A percentile compares a stretch with the other conserved stretches of the same genome.
phyloP scores from a whole-genome alignment of 495 filamentous ascomycete species.

The Chaetomium tenue region DNA sequence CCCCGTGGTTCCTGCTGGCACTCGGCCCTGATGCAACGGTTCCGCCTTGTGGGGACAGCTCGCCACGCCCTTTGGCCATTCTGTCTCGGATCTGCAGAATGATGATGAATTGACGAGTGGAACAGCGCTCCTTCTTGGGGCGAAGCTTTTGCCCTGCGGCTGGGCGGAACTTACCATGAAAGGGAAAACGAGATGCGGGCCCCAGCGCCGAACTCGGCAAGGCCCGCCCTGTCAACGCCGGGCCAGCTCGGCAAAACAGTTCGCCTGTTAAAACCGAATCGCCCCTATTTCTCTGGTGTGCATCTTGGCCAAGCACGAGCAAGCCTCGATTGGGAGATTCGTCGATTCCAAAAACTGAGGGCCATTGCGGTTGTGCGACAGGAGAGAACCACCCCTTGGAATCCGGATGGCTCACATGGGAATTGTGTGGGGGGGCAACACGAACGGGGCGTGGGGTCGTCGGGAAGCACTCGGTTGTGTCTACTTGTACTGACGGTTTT shows the following conservation, averaged over 20 bases:
- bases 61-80: slow-evolving; percentile 10
- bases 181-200: background rate
- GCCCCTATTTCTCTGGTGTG: background rate
- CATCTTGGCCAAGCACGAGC: background rate
- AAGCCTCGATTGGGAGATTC: background rate
- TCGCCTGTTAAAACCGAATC: background rate
- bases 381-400: background rate
- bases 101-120: slow-evolving; percentile 10
- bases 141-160: background rate
- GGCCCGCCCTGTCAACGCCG: background rate
- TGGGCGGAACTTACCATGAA: slow-evolving; percentile 20
- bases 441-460: too few relatives aligned
- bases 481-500: too few relatives aligned
- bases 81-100: slow-evolving; percentile 16
- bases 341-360: background rate
- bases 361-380: background rate
- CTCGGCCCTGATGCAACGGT: slow-evolving; percentile 4
- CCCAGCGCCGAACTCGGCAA: slow-evolving; percentile 4
- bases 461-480: too few relatives aligned
- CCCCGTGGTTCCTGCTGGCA: too few relatives aligned
- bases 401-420: background rate
- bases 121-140: background rate
- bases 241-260: background rate
- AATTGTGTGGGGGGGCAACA: background rate
- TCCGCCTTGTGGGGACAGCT: slow-evolving; percentile 7